Base-by-base conservation (phyloP, 139 green algal species). In the Picochlorum sp. region DNA sequence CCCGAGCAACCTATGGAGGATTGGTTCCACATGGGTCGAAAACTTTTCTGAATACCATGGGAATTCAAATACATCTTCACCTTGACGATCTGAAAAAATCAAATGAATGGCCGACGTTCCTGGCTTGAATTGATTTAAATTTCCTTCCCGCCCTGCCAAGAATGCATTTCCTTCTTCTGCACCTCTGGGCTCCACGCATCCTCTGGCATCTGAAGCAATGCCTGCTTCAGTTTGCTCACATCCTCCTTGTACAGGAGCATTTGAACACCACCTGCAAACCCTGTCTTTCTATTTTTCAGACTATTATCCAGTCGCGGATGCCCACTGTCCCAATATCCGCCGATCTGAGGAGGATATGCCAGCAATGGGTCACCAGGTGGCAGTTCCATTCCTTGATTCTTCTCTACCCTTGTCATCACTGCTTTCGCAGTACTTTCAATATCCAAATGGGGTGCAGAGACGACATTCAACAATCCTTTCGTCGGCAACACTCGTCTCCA, bases 401-500 rank as follows among this genome's bases (percentile, higher is more conserved):
- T 14, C 58, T 20, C 20, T 2, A 8, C 20, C 6, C 2, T 13
- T 18, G 21, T 21, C 8, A 30, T 20, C 16, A 59, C 51, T 59
- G 13, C 13, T 21, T 30, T 34, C 11, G 51, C n/a, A 20, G 73
- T 75, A 37, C 65, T 76, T 18, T 68, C 65, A 11, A 76, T 61
- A 3, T 47, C 20, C 59, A 92, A 62, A 26, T 90, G 82, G 4
- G 86, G 86, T 4, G 84, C 82, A 23, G 73, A 70, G 18, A 92
- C 54, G 24, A 83, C 75, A 69, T 92, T 92, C 20, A 92, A 76
- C 37, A 91, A 77, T 5, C 86, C 86, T 11, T 74, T 71, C 1
- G 84, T 89, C 21, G 77, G 71, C 28, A 92, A 62, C 70, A 82
- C 65, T 9, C 74, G 66, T 11, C 80, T 57, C 74, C 77, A 92